These are phyloP conservation scores for Monocercomonoides exilis DNA, from an alignment of 78 protist genomes.

Conservation along the genomic window DNA sequence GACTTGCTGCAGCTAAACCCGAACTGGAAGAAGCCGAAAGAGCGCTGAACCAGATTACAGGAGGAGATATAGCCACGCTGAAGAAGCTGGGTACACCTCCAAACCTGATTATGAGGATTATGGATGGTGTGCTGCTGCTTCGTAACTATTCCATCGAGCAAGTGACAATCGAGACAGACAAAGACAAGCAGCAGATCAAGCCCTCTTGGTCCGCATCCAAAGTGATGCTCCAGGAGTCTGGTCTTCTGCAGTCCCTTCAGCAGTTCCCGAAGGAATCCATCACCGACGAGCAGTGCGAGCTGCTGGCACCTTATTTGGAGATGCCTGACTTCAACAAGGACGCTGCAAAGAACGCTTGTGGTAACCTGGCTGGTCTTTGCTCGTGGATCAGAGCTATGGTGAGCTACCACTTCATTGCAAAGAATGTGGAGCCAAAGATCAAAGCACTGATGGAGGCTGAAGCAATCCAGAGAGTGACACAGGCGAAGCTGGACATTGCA, in stretches of 20 bases:
- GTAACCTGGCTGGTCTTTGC: constrained; percentile 61
- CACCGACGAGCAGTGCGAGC: constrained; percentile 74
- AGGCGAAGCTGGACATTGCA: constrained; percentile 33
- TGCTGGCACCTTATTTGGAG: constrained; percentile 62
- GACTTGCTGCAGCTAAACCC: constrained; percentile 54
- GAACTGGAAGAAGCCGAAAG: constrained; percentile 55
- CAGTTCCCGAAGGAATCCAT: constrained; percentile 53
- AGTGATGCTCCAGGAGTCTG: constrained; percentile 18
- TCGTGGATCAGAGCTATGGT: constrained; percentile 61
- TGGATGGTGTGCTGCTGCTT: constrained; percentile 71
- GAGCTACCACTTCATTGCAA: constrained; percentile 47
- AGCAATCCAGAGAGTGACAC: constrained; percentile 20
- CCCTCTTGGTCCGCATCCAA: constrained; percentile 13
- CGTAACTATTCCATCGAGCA: not conserved
- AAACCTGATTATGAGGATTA: constrained; percentile 53
- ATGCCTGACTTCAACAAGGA: constrained; percentile 55
- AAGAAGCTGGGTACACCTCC: constrained; percentile 58
- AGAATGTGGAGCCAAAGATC: constrained; percentile 59
- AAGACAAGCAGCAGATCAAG: not conserved
- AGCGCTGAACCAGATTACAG: constrained; percentile 53
- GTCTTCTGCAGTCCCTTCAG: constrained; percentile 35
- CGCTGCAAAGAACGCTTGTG: constrained; percentile 43
- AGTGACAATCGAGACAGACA: not conserved
- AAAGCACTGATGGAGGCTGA: constrained; percentile 41
- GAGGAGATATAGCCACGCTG: constrained; percentile 56